phyloP scores from a whole-genome alignment of 495 filamentous ascomycete species.

The Penicillium antarcticum region DNA sequence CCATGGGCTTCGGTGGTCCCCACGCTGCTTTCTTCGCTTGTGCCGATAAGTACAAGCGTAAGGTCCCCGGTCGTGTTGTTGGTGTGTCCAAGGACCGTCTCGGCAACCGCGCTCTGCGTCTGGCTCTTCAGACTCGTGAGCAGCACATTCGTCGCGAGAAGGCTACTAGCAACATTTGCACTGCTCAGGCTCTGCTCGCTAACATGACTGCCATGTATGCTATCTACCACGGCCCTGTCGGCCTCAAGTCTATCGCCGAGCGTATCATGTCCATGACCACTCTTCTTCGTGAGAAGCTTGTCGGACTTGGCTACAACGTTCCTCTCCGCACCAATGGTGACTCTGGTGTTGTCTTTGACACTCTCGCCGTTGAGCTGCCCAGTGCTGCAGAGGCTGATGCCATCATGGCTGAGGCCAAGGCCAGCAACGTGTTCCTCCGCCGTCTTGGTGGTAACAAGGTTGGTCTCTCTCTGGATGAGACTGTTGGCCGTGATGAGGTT shows the following conservation, averaged over 20 bases:
- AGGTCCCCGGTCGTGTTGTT: constrained; percentile 90
- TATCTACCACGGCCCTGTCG: constrained; percentile 90
- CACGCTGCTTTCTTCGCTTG: constrained; percentile 98
- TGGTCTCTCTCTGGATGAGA: constrained; percentile 73
- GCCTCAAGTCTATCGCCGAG: constrained; percentile 82
- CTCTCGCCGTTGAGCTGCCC: constrained; percentile 63
- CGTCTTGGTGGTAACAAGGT: constrained; percentile 57
- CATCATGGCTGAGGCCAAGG: constrained; percentile 36
- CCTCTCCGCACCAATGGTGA: constrained; percentile 52
- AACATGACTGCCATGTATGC: constrained; percentile 99
- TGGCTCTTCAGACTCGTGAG: constrained; percentile 92
- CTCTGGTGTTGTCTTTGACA: constrained; percentile 70
- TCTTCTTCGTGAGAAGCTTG: constrained; percentile 64
- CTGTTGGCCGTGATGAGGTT: constrained; percentile 58
- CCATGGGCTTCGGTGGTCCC: constrained; percentile 90
- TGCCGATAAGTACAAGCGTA: constrained; percentile 87
- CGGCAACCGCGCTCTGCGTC: constrained; percentile 77
- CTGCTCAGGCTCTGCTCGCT: constrained; percentile 88
- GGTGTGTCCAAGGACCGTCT: constrained; percentile 91
- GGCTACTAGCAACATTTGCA: constrained; percentile 98
- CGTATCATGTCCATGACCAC: constrained; percentile 67
- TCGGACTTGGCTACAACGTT: constrained; percentile 62
- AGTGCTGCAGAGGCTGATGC: constrained; percentile 29
- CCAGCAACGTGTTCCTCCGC: constrained; percentile 62
- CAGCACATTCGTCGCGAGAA: constrained; percentile 98